phyloP scores from a whole-genome alignment of 805 yeast species.

The Suhomyces faveliae region DNA sequence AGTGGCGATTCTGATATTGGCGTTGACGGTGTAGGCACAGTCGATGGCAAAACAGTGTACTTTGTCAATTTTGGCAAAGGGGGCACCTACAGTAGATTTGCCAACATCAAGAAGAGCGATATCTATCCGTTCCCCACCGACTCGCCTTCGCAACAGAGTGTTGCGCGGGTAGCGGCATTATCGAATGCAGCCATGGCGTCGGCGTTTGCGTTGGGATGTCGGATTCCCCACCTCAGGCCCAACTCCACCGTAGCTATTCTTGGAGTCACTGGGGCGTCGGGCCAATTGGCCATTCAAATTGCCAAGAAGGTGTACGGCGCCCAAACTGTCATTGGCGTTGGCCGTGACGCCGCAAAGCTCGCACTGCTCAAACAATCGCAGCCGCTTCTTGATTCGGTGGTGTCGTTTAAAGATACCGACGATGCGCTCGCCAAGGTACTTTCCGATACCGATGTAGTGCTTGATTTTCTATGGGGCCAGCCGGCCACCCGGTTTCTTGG shows the following conservation, averaged over 20 bases:
- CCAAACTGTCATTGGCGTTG: constrained; percentile 8
- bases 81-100: constrained; percentile 10
- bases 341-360: constrained; percentile 5
- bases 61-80: constrained; percentile 4
- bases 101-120: constrained; percentile 7
- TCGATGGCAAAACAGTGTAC: constrained; percentile 10
- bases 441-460: constrained; percentile 9
- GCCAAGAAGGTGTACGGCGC: constrained; percentile 10
- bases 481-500: constrained; percentile 4
- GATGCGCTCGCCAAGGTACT: neutral
- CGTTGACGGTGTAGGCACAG: constrained; percentile 13
- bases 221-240: constrained; percentile 7
- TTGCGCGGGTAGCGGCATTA: constrained; percentile 12
- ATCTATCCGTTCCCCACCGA: constrained; percentile 6
- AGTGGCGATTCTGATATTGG: constrained; percentile 8
- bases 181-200: constrained; percentile 12
- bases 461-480: constrained; percentile 11
- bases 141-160: constrained; percentile 4
- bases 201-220: constrained; percentile 8
- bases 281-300: constrained; percentile 9
- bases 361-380: constrained; percentile 2
- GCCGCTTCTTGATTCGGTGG: constrained; percentile 8
- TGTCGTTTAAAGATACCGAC: constrained; percentile 2
- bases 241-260: constrained; percentile 8
- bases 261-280: constrained; percentile 13